Evolutionary conservation across 169 alveolate genomes (phyloP).

Genomic region (Cryptosporidium sp.): DNA sequence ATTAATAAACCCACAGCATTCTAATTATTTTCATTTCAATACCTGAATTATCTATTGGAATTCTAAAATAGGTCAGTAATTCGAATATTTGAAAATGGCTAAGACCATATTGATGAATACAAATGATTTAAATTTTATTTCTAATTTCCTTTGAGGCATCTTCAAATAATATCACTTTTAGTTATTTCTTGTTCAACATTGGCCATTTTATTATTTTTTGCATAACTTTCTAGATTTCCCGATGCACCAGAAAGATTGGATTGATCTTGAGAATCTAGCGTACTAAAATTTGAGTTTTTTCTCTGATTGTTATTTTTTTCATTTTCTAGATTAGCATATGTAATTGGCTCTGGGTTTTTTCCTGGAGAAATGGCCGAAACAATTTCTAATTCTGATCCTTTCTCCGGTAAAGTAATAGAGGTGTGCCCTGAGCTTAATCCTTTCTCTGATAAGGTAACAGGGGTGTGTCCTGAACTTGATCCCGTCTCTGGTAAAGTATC

Average conservation of each 20-base stretch:
- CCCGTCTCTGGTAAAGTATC: background rate
- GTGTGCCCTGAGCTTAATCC: background rate
- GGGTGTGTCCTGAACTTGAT: background rate
- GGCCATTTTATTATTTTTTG: background rate
- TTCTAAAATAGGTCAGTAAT: background rate
- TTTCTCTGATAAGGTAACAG: background rate
- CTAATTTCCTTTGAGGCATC: constrained; percentile 14
- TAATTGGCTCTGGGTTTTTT: too few species aligned
- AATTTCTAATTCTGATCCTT: background rate
- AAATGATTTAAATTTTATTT: background rate
- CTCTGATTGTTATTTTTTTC: background rate
- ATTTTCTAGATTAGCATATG: background rate
- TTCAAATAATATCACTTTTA: background rate
- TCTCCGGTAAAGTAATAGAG: background rate
- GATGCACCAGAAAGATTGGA: background rate
- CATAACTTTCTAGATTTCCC: background rate
- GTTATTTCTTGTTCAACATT: background rate
- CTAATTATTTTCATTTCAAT: too few species aligned
- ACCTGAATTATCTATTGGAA: background rate
- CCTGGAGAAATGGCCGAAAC: background rate
- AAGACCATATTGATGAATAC: background rate
- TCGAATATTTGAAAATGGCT: background rate
- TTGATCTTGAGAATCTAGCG: background rate
- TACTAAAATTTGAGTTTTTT: background rate
- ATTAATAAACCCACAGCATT: background rate